Evolutionary conservation across 164 flowering plant species (phyloP), one percentile per base, ranked within the genome.

Genomic region (Vitis rupestris): DNA sequence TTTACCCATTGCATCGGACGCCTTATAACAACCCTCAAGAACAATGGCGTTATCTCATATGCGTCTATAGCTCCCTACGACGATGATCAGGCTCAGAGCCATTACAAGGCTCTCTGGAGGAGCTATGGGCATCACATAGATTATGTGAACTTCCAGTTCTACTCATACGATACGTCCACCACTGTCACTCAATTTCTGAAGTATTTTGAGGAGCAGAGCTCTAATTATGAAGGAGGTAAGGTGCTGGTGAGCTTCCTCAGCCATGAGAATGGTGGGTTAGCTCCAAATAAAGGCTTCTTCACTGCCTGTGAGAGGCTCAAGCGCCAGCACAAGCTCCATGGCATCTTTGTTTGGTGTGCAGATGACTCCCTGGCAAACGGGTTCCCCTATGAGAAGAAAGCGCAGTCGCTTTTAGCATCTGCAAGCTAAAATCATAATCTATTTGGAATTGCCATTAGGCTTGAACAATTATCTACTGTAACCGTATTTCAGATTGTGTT

Each of bases 81-180:
- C 10, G 69, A 64, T 29, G 74, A 64, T 15, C 37, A 56, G 11
- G 55, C 55, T n/a, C 70, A 67, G 15, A 58, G 62, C n/a, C 70
- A 56, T 66, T 71, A 71, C 68, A 10, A 3, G 44, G 44, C 44
- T 13, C 56, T 68, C 64, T 68, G 71, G 71, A 68, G 16, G 54
- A 68, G 61, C 37, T 68, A 83, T 62, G 78, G 83, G 57, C 61
- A 80, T 31, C 54, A 76, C 4, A 81, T 88, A 62, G 89, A 88
- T 72, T 87, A 82, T 62, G 85, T 85, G 8, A 87, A 85, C 77
- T 87, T 84, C 72, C 90, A 85, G 65, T 66, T 66, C 52, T 66
- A 66, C 12, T 59, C 69, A 15, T 72, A 72, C 47, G 70, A 59
- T 16, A 5, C 53, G 16, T 67, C 71, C n/a, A 73, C 71, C 29